These are phyloP conservation scores for Backusella tuberculispora DNA, from an alignment of 192 early-diverging fungal species.

Conservation along the genomic window DNA sequence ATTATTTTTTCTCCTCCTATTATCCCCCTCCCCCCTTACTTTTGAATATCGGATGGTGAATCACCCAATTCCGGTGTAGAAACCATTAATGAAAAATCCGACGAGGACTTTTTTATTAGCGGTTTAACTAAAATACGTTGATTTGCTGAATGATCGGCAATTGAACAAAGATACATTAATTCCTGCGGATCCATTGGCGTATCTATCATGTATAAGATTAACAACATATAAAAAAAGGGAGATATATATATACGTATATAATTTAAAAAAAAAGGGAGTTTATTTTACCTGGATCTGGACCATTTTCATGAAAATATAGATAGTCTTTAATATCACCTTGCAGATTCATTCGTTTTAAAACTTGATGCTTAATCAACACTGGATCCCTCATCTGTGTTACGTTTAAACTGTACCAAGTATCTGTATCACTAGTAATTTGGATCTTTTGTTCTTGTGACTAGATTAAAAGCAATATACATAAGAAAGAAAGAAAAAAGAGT, in stretches of 20 bases:
- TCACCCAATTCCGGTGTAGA: conserved; percentile 38
- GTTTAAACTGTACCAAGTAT: conserved; percentile 43
- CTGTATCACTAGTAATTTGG: conserved; percentile 41
- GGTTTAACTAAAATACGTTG: conserved; percentile 39
- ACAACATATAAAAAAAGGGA: background rate
- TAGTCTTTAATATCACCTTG: conserved; percentile 35
- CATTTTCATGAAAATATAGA: conserved; percentile 41
- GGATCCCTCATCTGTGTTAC: conserved; percentile 31
- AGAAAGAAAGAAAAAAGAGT: background rate
- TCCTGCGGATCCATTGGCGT: conserved; percentile 25
- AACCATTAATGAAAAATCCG: conserved; percentile 5
- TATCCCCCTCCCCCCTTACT: background rate
- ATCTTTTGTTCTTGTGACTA: conserved; percentile 25
- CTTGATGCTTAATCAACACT: conserved; percentile 22
- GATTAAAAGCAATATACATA: background rate
- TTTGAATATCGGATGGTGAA: conserved; percentile 32
- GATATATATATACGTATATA: background rate
- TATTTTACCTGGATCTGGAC: conserved; percentile 36
- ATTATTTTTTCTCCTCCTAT: background rate
- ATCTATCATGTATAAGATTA: conserved; percentile 9
- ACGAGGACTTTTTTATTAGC: background rate
- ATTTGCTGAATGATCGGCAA: conserved; percentile 36
- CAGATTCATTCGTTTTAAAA: conserved; percentile 35
- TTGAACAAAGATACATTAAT: conserved; percentile 35
- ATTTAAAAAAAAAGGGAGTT: background rate